Base-by-base conservation (phyloP, 2,329 filamentous ascomycete species). In the Penicillium sclerotigenum region DNA sequence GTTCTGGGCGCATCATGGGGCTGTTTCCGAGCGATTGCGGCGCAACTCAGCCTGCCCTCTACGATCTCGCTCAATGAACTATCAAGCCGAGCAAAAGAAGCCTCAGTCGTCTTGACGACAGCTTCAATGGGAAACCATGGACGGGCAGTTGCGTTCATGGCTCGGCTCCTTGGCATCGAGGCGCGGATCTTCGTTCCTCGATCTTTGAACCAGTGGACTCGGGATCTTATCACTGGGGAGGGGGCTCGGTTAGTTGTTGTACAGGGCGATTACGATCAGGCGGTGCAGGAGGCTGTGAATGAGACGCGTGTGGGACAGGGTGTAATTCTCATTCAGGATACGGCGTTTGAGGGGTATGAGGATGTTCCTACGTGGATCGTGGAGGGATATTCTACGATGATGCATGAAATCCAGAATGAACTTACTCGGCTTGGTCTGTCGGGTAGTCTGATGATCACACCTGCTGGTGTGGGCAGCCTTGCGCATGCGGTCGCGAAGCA, bases 101-200 rank as follows among this genome's bases (percentile, higher is more conserved):
- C 65, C 0, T 62, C 66, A 0, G 61, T 84, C 20, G 73, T 65
- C 0, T 68, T 90, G 0, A 80, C 86, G 38, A 84, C 88, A 0
- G 85, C 86, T 1, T 90, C 87, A 0, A 88, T 90, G 47, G 90
- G 89, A 0, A 93, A 93, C 60, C 88, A 89, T 77, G 89, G 90
- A 0, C 78, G 88, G 2, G 89, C 90, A 0, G 81, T 91, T 1
- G 86, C 88, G 0, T 78, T 82, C 7, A 90, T 92, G 83, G 87
- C 81, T 0, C 75, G 73, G 38, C 77, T 85, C 11, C 73, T 93
- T 10, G 77, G 75, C 0, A 71, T 90, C 0, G 65, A 75, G 0
- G 80, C 80, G 0, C 74, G 76, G 16, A 83, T 92, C 5, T 87
- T 83, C 62, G 87, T 91, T 1, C 87, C 88, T 0, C 66, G 65